Conservation (phyloP, 352 stramenopile genomes). For the Globisporangium paroecandrum region DNA sequence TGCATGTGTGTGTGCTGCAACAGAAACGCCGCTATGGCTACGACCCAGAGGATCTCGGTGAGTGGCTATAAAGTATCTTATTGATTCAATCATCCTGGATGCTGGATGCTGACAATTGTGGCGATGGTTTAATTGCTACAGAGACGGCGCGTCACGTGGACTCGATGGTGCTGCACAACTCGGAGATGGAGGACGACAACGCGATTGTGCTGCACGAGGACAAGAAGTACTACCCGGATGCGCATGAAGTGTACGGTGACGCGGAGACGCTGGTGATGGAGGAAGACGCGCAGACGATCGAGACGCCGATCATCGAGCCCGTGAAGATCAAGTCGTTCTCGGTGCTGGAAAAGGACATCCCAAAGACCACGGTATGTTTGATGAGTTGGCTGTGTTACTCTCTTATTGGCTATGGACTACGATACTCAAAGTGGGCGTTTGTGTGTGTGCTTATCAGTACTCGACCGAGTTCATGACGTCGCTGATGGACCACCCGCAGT, state of each 20-base stretch:
- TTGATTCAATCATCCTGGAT: background rate
- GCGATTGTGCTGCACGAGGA: slow-evolving; percentile 99
- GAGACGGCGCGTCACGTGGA: slow-evolving; percentile 34
- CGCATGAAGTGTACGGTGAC: slow-evolving; percentile 95
- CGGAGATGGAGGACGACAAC: slow-evolving; percentile 62
- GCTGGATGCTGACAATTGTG: background rate
- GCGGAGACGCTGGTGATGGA: slow-evolving; percentile 97
- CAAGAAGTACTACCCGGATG: slow-evolving; percentile 99
- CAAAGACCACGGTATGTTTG: slow-evolving; percentile 52
- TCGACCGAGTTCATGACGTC: slow-evolving; percentile 86
- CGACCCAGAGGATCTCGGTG: slow-evolving; percentile 19
- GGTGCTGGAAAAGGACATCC: slow-evolving; percentile 75
- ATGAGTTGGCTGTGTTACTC: background rate
- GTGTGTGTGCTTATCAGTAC: slow-evolving; percentile 42
- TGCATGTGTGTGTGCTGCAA: background rate
- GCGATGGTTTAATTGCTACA: background rate
- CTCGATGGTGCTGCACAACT: slow-evolving; percentile 45
- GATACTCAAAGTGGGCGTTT: background rate
- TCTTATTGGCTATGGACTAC: background rate
- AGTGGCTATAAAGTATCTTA: background rate
- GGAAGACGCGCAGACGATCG: slow-evolving; percentile 98
- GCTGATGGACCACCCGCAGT: slow-evolving; percentile 86
- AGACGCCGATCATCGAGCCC: slow-evolving; percentile 97
- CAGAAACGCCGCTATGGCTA: slow-evolving; percentile 16
- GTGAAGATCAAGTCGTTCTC: slow-evolving; percentile 94